Evolutionary conservation across 2,329 filamentous ascomycete genomes (phyloP).

Genomic region (Chalaropsis ovoidea): DNA sequence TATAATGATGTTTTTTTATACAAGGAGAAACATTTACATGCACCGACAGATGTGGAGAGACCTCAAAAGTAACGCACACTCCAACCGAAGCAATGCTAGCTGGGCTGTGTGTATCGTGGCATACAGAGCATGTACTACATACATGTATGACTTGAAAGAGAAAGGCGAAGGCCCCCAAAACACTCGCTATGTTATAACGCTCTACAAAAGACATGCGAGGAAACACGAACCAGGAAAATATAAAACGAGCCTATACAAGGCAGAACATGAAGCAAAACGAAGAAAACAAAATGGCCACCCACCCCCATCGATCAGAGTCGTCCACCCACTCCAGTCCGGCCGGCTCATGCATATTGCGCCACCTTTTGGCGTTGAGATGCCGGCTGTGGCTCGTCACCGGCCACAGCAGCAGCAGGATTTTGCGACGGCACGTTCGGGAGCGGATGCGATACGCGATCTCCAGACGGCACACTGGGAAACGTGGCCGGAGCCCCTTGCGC

Average conservation of each 20-base stretch:
- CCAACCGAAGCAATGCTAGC: too few species aligned
- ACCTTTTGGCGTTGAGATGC: conserved; percentile 1
- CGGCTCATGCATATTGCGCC: conserved; percentile 1
- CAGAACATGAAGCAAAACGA: neutral
- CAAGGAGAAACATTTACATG: conserved; percentile 3
- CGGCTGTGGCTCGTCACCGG: neutral
- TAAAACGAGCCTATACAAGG: neutral
- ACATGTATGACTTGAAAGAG: neutral
- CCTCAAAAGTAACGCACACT: neutral
- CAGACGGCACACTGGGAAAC: conserved; percentile 18
- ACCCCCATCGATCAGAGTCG: neutral
- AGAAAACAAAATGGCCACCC: neutral
- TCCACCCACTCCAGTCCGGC: neutral
- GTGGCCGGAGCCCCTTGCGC: neutral
- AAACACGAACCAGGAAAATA: neutral
- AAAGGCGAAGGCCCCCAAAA: neutral
- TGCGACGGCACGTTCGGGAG: neutral
- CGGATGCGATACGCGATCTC: conserved; percentile 1
- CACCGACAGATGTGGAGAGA: neutral
- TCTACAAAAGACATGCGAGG: neutral
- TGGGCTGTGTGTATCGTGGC: too few species aligned
- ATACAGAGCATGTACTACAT: neutral
- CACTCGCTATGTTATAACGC: conserved; percentile 8
- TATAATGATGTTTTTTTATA: conserved; percentile 14
- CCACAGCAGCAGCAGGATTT: neutral